phyloP scores from a whole-genome alignment of 225 moss, liverwort and hornwort genomes.

The Antitrichia curtipendula region DNA sequence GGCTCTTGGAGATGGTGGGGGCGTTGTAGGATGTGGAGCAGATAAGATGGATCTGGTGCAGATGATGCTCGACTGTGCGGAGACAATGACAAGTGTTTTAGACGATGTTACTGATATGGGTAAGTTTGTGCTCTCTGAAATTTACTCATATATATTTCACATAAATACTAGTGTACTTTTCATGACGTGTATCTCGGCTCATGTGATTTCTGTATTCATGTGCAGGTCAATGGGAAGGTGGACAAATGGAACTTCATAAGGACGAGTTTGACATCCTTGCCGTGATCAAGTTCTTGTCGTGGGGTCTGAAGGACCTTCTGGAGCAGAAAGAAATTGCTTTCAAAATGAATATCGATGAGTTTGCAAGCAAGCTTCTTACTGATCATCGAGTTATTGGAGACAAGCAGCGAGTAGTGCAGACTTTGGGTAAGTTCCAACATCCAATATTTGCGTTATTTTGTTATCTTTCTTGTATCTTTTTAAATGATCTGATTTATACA shows the following conservation, averaged over 20 bases:
- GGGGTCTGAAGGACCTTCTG: conserved; percentile 65
- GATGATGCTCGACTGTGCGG: conserved; percentile 83
- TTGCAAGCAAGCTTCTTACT: conserved; percentile 30
- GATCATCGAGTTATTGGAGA: conserved; percentile 53
- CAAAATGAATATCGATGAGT: conserved; percentile 46
- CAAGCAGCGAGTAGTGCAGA: conserved; percentile 70
- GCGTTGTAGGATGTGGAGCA: conserved; percentile 8
- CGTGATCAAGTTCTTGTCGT: conserved; percentile 62
- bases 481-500: neutral
- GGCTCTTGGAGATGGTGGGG: conserved; percentile 30
- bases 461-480: neutral
- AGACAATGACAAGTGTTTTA: conserved; percentile 73
- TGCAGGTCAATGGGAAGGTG: conserved; percentile 82
- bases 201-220: neutral
- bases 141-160: too few species aligned
- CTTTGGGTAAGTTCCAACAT: conserved; percentile 24
- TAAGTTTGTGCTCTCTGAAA: neutral
- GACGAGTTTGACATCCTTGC: conserved; percentile 69
- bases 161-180: too few species aligned
- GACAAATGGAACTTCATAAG: conserved; percentile 55
- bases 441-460: neutral
- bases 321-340: conserved; percentile 60
- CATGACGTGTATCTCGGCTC: neutral
- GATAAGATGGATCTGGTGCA: conserved; percentile 67
- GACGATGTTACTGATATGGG: conserved; percentile 83